phyloP scores from a whole-genome alignment of 2,329 filamentous ascomycete species.

The Xylariales sp. region DNA sequence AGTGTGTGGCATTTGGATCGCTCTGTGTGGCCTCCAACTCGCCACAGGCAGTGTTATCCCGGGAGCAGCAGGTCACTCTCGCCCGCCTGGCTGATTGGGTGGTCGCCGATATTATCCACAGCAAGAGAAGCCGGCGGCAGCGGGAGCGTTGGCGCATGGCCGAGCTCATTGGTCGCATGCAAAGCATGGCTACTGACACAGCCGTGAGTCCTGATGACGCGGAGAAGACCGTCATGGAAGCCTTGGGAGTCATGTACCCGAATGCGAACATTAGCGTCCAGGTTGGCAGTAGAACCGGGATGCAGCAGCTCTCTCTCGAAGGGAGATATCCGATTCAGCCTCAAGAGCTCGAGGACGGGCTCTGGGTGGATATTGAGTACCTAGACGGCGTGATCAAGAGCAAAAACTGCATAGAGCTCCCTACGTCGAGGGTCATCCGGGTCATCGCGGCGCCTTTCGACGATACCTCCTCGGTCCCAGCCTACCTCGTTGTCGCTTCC shows the following conservation, averaged over 20 bases:
- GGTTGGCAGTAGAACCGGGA: no score
- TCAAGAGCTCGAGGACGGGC: constrained; percentile 4
- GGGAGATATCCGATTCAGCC: not conserved
- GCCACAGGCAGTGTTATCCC: not conserved
- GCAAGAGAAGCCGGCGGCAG: constrained; percentile 3
- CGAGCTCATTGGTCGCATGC: not conserved
- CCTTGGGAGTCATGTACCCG: constrained; percentile 1
- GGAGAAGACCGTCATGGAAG: constrained; percentile 1
- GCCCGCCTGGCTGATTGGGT: constrained; percentile 5
- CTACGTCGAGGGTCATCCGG: constrained; percentile 1
- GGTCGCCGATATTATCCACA: constrained; percentile 3
- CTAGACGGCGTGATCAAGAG: constrained; percentile 4
- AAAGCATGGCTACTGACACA: not conserved
- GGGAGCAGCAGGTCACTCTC: constrained; percentile 2
- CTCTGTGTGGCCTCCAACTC: constrained; percentile 7
- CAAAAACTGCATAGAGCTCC: constrained; percentile 3
- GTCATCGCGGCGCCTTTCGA: constrained; percentile 6
- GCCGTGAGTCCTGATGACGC: no score
- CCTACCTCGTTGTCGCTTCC: constrained; percentile 16
- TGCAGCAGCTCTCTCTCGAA: not conserved
- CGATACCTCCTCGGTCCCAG: not conserved
- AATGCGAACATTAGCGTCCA: constrained; percentile 1
- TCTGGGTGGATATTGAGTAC: constrained; percentile 6
- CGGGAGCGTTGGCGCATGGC: constrained; percentile 5
- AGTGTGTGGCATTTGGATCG: constrained; percentile 4